These are phyloP conservation scores for Pythium scleroteichum DNA, from an alignment of 352 stramenopile genomes.

Conservation along the genomic window DNA sequence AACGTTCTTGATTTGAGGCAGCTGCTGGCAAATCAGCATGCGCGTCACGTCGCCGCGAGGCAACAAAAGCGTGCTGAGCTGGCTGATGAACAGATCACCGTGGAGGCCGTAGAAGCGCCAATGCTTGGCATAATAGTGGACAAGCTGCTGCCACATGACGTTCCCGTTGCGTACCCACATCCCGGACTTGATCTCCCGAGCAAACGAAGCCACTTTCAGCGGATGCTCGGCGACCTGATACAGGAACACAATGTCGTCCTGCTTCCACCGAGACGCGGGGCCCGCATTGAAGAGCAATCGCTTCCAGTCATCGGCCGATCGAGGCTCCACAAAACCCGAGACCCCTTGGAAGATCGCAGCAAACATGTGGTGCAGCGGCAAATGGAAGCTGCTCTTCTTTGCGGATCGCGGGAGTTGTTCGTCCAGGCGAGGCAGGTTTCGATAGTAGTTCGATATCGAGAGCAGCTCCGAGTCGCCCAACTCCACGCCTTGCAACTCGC, in stretches of 20 bases:
- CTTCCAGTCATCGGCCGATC: conserved; percentile 46
- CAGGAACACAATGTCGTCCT: conserved; percentile 46
- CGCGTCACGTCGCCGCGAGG: conserved; percentile 52
- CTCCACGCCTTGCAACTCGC: neutral
- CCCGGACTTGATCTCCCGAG: conserved; percentile 69
- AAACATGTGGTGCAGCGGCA: conserved; percentile 80
- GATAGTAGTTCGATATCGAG: conserved; percentile 14
- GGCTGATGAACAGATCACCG: conserved; percentile 68
- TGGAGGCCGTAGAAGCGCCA: conserved; percentile 80
- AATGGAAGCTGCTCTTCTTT: conserved; percentile 65
- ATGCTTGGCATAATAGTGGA: conserved; percentile 82
- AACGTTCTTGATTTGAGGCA: conserved; percentile 24
- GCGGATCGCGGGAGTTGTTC: neutral
- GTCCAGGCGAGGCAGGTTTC: conserved; percentile 5
- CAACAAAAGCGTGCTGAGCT: conserved; percentile 54
- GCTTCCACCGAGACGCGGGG: neutral
- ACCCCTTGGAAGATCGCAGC: conserved; percentile 57
- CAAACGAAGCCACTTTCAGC: conserved; percentile 63
- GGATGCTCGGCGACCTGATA: conserved; percentile 49
- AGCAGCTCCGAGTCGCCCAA: neutral
- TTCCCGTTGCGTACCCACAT: conserved; percentile 80
- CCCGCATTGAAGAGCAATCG: conserved; percentile 36
- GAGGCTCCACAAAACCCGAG: conserved; percentile 39
- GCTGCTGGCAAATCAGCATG: conserved; percentile 59
- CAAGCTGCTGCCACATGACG: conserved; percentile 79